Percentiles rank a stretch among this genome's conserved stretches.
Evolutionary conservation across 2,329 filamentous ascomycete species (phyloP).

Genomic region (Lecanoromycetidae sp.): DNA sequence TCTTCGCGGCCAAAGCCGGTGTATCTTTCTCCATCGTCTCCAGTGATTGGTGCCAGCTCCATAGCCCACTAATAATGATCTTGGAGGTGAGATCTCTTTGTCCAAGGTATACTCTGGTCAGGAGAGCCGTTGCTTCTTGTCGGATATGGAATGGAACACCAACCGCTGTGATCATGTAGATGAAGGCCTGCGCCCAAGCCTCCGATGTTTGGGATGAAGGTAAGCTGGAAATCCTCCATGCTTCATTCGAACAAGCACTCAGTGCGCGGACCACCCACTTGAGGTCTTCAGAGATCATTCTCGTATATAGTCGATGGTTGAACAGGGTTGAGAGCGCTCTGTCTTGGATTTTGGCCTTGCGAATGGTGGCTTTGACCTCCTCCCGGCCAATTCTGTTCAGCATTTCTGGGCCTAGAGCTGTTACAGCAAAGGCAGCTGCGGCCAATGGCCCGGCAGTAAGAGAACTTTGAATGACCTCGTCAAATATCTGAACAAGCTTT

Average conservation of each 20-base stretch:
- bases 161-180: conserved; percentile 62
- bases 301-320: conserved; percentile 73
- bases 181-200: conserved; percentile 72
- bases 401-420: conserved; percentile 47
- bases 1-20: conserved; percentile 53
- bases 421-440: conserved; percentile 62
- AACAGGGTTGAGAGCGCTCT: conserved; percentile 59
- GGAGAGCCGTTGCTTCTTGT: conserved; percentile 46
- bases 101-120: conserved; percentile 54
- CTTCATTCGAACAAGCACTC: conserved; percentile 37
- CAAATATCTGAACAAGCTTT: conserved; percentile 56
- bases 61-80: conserved; percentile 61
- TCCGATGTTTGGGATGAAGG: conserved; percentile 41
- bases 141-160: conserved; percentile 50
- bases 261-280: conserved; percentile 65
- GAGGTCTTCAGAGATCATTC: conserved; percentile 65
- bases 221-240: conserved; percentile 39
- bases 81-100: conserved; percentile 47
- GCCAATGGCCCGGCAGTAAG: conserved; percentile 67
- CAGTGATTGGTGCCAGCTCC: conserved; percentile 62
- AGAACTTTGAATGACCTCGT: conserved; percentile 67
- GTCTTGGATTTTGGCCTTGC: conserved; percentile 38
- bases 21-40: conserved; percentile 67
- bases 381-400: conserved; percentile 43
- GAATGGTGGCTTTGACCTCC: conserved; percentile 31